Percentiles rank a stretch among this genome's conserved stretches.
phyloP scores from a whole-genome alignment of 2,329 filamentous ascomycete species.

The Zymoseptoria ardabiliae region DNA sequence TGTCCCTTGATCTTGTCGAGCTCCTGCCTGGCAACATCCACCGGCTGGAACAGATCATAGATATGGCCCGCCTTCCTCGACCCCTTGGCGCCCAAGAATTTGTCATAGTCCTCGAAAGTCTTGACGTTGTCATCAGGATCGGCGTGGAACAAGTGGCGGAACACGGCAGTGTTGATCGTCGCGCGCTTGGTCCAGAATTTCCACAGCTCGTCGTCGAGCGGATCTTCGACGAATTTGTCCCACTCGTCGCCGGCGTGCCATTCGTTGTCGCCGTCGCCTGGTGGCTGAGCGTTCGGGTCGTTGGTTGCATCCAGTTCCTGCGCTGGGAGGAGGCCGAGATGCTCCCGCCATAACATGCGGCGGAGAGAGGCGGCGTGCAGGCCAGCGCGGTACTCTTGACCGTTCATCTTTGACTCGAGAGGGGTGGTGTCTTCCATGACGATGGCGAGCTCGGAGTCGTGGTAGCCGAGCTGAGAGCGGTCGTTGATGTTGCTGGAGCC shows the following conservation, averaged over 20 bases:
- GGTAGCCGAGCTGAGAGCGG: constrained; percentile 75
- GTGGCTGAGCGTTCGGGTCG: constrained; percentile 69
- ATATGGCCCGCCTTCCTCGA: constrained; percentile 70
- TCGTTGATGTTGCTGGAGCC: constrained; percentile 71
- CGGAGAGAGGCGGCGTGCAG: constrained; percentile 75
- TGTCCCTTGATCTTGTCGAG: constrained; percentile 73
- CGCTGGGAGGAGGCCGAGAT: constrained; percentile 71
- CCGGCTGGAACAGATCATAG: constrained; percentile 69
- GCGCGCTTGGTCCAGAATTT: constrained; percentile 63
- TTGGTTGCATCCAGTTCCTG: constrained; percentile 60
- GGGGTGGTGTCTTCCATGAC: constrained; percentile 77
- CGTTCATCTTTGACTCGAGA: constrained; percentile 69
- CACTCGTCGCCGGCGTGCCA: constrained; percentile 63
- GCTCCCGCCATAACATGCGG: constrained; percentile 81
- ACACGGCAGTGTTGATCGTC: constrained; percentile 64
- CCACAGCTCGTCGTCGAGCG: constrained; percentile 50
- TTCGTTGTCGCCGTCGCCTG: constrained; percentile 61
- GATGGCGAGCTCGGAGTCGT: constrained; percentile 85
- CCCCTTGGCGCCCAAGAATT: constrained; percentile 58
- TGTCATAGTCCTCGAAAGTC: constrained; percentile 84
- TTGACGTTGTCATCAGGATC: constrained; percentile 87
- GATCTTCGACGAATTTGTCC: constrained; percentile 54
- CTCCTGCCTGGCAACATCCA: constrained; percentile 64
- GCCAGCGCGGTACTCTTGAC: constrained; percentile 67
- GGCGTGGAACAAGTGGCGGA: constrained; percentile 73